Conservation (phyloP, 2,329 filamentous ascomycete species). For the Xylariaceae sp. region DNA sequence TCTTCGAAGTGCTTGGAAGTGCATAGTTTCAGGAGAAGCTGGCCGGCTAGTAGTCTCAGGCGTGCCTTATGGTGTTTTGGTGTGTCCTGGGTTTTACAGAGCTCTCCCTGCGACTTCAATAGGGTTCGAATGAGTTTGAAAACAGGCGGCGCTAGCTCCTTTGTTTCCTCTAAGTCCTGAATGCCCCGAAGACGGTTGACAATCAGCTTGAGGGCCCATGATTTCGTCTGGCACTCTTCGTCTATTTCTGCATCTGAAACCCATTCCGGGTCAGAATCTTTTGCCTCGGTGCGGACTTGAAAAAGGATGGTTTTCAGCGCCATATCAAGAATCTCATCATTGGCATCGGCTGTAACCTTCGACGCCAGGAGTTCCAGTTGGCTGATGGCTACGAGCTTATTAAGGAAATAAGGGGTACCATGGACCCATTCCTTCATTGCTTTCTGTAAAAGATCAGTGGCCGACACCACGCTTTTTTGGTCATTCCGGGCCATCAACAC, state of each 20-base stretch:
- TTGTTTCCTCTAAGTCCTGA: conserved; percentile 48
- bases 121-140: conserved; percentile 76
- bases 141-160: conserved; percentile 61
- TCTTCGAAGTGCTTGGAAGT: conserved; percentile 72
- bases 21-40: conserved; percentile 79
- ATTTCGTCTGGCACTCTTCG: conserved; percentile 78
- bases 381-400: conserved; percentile 65
- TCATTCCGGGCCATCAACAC: conserved; percentile 73
- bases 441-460: conserved; percentile 75
- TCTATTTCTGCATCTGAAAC: conserved; percentile 65
- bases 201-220: conserved; percentile 76
- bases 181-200: conserved; percentile 75
- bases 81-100: conserved; percentile 70
- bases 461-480: conserved; percentile 75
- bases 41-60: conserved; percentile 77
- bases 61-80: conserved; percentile 73
- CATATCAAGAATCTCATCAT: conserved; percentile 74
- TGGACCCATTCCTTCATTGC: conserved; percentile 71
- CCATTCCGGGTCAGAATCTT: conserved; percentile 59
- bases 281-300: conserved; percentile 60
- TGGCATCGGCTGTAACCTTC: conserved; percentile 66
- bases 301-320: conserved; percentile 71
- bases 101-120: conserved; percentile 70
- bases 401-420: conserved; percentile 69
- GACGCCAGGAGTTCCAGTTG: conserved; percentile 74